phyloP scores from a whole-genome alignment of 768 basidiomycete species.

The Pisolithus albus region DNA sequence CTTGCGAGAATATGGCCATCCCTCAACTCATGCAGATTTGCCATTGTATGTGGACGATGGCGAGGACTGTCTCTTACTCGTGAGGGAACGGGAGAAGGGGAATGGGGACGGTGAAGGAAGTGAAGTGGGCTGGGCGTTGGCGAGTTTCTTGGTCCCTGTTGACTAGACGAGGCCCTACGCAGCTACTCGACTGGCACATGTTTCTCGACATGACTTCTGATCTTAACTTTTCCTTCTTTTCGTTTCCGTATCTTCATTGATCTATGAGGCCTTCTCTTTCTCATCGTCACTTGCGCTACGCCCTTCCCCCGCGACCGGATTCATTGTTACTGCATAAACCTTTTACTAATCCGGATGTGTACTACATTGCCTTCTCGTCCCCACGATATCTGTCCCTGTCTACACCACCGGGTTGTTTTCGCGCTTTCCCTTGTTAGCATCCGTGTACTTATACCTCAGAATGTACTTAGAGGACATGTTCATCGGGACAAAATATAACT shows the following conservation, averaged over 20 bases:
- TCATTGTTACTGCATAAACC: background rate
- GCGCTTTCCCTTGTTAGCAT: background rate
- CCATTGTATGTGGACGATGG: constrained; percentile 75
- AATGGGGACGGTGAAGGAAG: constrained; percentile 25
- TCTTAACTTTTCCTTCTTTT: background rate
- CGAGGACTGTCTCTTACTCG: constrained; percentile 70
- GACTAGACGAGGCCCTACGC: constrained; percentile 21
- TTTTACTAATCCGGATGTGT: background rate
- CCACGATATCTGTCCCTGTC: background rate
- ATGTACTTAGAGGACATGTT: background rate
- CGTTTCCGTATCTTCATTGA: background rate
- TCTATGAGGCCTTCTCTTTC: background rate
- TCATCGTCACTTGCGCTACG: background rate
- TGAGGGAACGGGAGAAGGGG: constrained; percentile 38
- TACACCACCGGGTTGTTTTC: background rate
- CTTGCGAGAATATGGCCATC: constrained; percentile 72
- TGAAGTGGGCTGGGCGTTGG: constrained; percentile 72
- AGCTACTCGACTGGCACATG: background rate
- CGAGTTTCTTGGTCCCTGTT: constrained; percentile 70
- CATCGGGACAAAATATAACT: background rate
- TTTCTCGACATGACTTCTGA: background rate
- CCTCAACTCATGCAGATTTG: constrained; percentile 62
- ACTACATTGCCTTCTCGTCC: background rate
- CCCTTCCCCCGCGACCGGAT: background rate
- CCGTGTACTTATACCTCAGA: background rate